Percentiles rank a stretch among this genome's conserved stretches.
Evolutionary conservation across 164 flowering plant genomes (phyloP).

Genomic region (Dillenia suffruticosa): DNA sequence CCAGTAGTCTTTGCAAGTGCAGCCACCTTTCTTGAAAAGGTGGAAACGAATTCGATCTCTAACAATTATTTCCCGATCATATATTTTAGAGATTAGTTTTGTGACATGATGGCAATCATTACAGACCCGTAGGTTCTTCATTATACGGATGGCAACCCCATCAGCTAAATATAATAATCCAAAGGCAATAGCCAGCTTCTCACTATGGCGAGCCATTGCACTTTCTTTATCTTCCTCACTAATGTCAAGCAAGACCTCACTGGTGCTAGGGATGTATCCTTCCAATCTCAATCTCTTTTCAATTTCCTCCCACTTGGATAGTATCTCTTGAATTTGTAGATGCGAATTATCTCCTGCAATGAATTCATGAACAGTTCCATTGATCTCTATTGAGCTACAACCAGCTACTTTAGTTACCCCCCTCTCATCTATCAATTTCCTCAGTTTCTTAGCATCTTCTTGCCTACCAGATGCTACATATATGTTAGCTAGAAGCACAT

Average conservation of each 20-base stretch:
- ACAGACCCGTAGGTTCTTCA: slow-evolving; percentile 21
- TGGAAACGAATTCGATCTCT: slow-evolving; percentile 25
- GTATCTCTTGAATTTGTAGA: slow-evolving; percentile 20
- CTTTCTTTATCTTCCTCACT: slow-evolving; percentile 18
- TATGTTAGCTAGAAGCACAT: slow-evolving; percentile 27
- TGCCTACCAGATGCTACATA: slow-evolving; percentile 24
- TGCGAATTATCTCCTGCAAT: slow-evolving; percentile 21
- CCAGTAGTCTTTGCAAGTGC: slow-evolving; percentile 23
- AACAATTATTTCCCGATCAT: slow-evolving; percentile 19
- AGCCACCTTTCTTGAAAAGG: slow-evolving; percentile 17
- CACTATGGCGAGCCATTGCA: slow-evolving; percentile 20
- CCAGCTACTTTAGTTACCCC: slow-evolving; percentile 20
- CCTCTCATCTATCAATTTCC: slow-evolving; percentile 16
- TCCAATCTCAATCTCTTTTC: slow-evolving; percentile 17
- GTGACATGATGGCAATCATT: slow-evolving; percentile 20
- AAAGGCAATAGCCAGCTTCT: slow-evolving; percentile 20
- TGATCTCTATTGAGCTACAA: slow-evolving; percentile 24
- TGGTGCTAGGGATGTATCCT: slow-evolving; percentile 16
- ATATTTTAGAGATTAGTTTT: slow-evolving; percentile 16
- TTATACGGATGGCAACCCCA: slow-evolving; percentile 15
- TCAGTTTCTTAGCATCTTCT: slow-evolving; percentile 20
- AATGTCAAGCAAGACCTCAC: slow-evolving; percentile 17
- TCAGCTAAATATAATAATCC: slow-evolving; percentile 14
- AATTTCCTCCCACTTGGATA: slow-evolving; percentile 25
- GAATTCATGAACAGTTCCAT: slow-evolving; percentile 18